Evolutionary conservation across 2,329 filamentous ascomycete genomes (phyloP), one percentile per base, ranked within the genome.

Genomic region (Alternaria atra): DNA sequence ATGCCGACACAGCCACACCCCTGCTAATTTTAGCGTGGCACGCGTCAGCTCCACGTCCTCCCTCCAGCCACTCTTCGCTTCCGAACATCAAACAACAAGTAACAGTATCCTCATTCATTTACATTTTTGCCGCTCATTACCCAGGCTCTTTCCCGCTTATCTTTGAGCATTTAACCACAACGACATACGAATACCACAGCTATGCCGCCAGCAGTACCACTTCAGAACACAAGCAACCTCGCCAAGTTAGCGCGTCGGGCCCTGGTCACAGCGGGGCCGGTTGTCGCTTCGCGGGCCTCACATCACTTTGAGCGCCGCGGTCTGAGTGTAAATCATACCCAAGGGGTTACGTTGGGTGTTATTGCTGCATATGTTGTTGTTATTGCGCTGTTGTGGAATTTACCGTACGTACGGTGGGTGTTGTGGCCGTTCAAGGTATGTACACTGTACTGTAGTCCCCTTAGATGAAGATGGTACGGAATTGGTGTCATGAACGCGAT

Each of bases 391-490:
- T 81, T 94, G 4, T 94, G 91, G 91, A 93, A 93, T 79, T 77
- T 93, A 1, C 91, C 91, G 1, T 92, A 92, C 76, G 79, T 94
- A n/a, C 84, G 87, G 57, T 90, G 87, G 84, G 84, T 90, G 1
- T 80, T 94, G 35, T 94, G 91, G 91, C 91, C 91, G 4, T 93
- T 94, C 82, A 94, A 94, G 81, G 89, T 91, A 75, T 12, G 70
- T 64, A 37, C 20, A 42, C 39, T 12, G 9, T 23, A 40, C 39
- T 12, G 9, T 40, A 40, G 20, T 40, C 17, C 9, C 10, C 17
- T 20, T 40, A 13, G 20, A 25, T 3, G 39, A 42, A 42, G 20
- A 15, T 25, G 20, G 20, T 8, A 5, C 6, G 20, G 4, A 25
- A 25, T 15, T 5, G 20, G 20, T 12, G 6, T 25, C 20, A 13